Evolutionary conservation across 352 stramenopile genomes (phyloP).

Genomic region (Phytophthora aleatoria): DNA sequence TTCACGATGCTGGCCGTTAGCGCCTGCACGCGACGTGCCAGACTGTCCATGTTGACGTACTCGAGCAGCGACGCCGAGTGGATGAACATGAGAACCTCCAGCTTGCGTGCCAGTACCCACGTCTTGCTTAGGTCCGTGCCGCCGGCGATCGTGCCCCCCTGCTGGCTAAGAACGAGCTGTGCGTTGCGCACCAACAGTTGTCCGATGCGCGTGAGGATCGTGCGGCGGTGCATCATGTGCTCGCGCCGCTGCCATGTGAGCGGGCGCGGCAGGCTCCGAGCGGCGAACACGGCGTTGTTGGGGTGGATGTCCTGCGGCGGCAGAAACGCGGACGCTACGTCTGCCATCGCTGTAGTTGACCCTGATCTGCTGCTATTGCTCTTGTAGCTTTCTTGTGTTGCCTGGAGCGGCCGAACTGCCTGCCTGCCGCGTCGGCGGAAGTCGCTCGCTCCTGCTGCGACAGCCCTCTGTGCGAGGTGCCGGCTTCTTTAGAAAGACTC

Average conservation of each 20-base stretch:
- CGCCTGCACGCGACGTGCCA: slow-evolving; percentile 78
- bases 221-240: slow-evolving; percentile 68
- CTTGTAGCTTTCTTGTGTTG: not conserved
- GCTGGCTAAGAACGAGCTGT: slow-evolving; percentile 42
- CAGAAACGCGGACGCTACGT: slow-evolving; percentile 38
- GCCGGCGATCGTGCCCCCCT: not conserved
- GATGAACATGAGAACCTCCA: slow-evolving; percentile 85
- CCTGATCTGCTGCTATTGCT: slow-evolving; percentile 2
- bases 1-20: slow-evolving; percentile 84
- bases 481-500: not conserved
- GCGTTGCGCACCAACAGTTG: slow-evolving; percentile 67
- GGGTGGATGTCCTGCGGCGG: slow-evolving; percentile 67
- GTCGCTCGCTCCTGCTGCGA: slow-evolving; percentile 3
- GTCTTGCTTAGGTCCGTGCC: slow-evolving; percentile 46
- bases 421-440: slow-evolving; percentile 15
- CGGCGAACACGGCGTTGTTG: slow-evolving; percentile 78
- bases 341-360: slow-evolving; percentile 16
- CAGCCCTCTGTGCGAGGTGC: not conserved
- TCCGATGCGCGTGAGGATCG: slow-evolving; percentile 70
- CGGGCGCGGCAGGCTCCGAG: slow-evolving; percentile 66
- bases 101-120: slow-evolving; percentile 78
- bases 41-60: slow-evolving; percentile 81
- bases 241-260: slow-evolving; percentile 85
- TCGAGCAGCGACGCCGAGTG: slow-evolving; percentile 83
- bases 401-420: slow-evolving; percentile 11